Percentiles rank a stretch among this genome's conserved stretches.
Conservation (phyloP, 75 land plant species). For the Pinus taeda region DNA sequence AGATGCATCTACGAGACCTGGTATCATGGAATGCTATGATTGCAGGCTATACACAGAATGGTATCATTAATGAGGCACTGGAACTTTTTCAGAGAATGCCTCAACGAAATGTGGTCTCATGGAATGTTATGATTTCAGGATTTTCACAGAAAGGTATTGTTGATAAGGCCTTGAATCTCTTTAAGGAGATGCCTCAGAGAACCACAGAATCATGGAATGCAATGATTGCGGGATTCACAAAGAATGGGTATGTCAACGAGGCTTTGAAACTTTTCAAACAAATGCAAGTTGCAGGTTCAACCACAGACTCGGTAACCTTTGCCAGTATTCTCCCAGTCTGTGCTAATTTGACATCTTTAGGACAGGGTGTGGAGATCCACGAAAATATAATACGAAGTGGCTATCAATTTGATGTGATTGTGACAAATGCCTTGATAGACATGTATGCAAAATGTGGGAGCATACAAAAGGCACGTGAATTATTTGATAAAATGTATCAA, state of each 20-base stretch:
- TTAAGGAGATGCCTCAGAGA: constrained; percentile 33
- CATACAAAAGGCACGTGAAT: constrained; percentile 35
- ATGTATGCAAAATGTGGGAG: constrained; percentile 69
- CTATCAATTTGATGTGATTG: constrained; percentile 40
- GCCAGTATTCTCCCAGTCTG: constrained; percentile 58
- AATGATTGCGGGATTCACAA: constrained; percentile 51
- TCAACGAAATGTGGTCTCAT: constrained; percentile 26
- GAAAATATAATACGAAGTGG: constrained; percentile 48
- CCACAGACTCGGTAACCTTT: constrained; percentile 59
- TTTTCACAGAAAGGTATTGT: constrained; percentile 10
- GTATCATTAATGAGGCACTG: constrained; percentile 19
- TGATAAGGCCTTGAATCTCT: constrained; percentile 21
- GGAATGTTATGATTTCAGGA: constrained; percentile 22
- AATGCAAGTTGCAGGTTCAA: constrained; percentile 49
- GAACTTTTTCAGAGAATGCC: constrained; percentile 36
- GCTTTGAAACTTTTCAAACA: constrained; percentile 42
- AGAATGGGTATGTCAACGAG: constrained; percentile 34
- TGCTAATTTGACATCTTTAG: constrained; percentile 39
- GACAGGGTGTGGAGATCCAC: constrained; percentile 52
- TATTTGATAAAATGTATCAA: constrained; percentile 35
- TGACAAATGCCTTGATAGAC: constrained; percentile 64
- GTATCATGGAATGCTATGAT: constrained; percentile 1
- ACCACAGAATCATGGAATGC: constrained; percentile 66
- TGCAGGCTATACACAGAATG: background rate
- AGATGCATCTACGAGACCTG: background rate